Evolutionary conservation across 148 eudicot species (phyloP).

Genomic region (Camellia japonica): DNA sequence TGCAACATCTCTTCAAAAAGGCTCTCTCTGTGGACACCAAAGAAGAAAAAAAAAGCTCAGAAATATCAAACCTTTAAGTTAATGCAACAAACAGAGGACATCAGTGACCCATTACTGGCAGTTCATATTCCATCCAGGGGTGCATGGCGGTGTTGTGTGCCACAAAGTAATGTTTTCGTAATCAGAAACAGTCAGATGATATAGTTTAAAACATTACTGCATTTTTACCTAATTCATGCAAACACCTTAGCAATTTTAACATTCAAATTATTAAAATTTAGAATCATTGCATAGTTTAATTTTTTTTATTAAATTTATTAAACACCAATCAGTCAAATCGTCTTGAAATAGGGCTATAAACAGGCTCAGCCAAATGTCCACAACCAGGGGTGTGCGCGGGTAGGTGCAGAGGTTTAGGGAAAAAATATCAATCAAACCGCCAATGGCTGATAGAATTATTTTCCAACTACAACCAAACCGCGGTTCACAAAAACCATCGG

Average conservation of each 20-base stretch:
- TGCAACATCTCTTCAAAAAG: slow-evolving; percentile 10
- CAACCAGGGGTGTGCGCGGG: too few relatives aligned
- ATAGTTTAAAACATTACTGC: background rate
- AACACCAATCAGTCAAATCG: background rate
- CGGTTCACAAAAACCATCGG: too few relatives aligned
- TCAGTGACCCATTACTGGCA: background rate
- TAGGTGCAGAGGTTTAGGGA: too few relatives aligned
- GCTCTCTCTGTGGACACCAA: background rate
- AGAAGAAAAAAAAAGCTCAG: background rate
- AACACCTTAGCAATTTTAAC: background rate
- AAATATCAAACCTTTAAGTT: background rate
- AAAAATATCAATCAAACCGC: too few relatives aligned
- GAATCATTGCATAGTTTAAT: background rate
- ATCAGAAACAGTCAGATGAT: background rate
- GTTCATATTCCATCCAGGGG: background rate
- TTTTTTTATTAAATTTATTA: background rate
- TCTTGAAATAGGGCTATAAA: background rate
- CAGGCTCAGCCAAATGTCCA: background rate
- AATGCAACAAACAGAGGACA: background rate
- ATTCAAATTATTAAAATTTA: background rate
- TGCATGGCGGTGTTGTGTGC: background rate
- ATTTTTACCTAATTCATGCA: background rate
- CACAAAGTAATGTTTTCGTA: background rate
- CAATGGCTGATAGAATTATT: too few relatives aligned
- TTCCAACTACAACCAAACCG: too few relatives aligned